These are phyloP conservation scores for Thraustochytrium sp. DNA, from an alignment of 352 stramenopile species.

Conservation along the genomic window DNA sequence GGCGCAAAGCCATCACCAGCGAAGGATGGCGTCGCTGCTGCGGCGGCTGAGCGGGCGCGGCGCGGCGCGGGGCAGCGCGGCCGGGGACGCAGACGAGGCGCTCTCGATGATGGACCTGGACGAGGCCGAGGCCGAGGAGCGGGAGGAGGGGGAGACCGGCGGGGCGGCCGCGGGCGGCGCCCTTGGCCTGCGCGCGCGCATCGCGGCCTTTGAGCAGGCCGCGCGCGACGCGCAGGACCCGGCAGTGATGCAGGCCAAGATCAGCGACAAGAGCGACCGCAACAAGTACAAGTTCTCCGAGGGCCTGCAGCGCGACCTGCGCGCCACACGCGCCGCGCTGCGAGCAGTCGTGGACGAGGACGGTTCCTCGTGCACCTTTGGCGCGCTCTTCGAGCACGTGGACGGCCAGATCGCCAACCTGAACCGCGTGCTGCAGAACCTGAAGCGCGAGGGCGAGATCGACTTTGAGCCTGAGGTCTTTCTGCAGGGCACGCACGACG, in stretches of 20 bases:
- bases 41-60: background rate
- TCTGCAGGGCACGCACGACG: slow-evolving; percentile 7
- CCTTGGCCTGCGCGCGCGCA: background rate
- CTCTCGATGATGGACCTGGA: background rate
- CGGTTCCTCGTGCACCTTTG: background rate
- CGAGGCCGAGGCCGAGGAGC: background rate
- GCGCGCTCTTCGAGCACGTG: background rate
- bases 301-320: slow-evolving; percentile 4
- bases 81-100: background rate
- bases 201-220: slow-evolving; percentile 31
- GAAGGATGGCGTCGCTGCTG: slow-evolving; percentile 8
- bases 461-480: slow-evolving; percentile 40
- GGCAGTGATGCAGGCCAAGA: slow-evolving; percentile 19
- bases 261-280: slow-evolving; percentile 13
- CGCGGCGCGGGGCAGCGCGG: background rate
- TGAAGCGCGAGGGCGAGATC: slow-evolving; percentile 28
- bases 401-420: slow-evolving; percentile 35
- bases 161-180: background rate
- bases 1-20: too few relatives aligned
- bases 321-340: background rate
- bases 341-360: background rate
- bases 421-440: slow-evolving; percentile 36
- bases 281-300: slow-evolving; percentile 41
- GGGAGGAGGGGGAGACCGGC: background rate
- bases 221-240: slow-evolving; percentile 13